Conservation (phyloP, 2,329 filamentous ascomycete genomes). For the Blumeria hordei region DNA sequence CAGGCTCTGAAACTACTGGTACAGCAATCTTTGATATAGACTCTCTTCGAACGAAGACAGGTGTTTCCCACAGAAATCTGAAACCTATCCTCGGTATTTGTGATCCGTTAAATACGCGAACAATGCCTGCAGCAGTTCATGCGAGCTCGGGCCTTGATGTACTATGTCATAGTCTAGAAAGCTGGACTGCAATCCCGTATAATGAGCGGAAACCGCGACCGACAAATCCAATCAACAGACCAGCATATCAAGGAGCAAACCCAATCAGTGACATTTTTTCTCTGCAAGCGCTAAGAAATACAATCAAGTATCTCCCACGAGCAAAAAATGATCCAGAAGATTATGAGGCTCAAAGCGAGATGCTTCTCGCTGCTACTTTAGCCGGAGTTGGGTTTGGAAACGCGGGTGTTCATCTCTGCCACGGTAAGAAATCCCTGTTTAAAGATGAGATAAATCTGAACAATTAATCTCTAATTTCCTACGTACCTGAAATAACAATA, state of each 20-base stretch:
- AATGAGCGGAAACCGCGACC: slow-evolving; percentile 65
- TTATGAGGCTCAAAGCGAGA: slow-evolving; percentile 75
- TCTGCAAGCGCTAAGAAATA: slow-evolving; percentile 56
- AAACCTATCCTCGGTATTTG: slow-evolving; percentile 86
- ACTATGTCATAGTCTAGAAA: slow-evolving; percentile 83
- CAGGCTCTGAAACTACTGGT: slow-evolving; percentile 82
- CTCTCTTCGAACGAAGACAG: slow-evolving; percentile 75
- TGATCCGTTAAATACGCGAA: slow-evolving; percentile 69
- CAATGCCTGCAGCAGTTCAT: slow-evolving; percentile 88
- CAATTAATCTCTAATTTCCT: background rate
- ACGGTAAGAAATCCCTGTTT: slow-evolving; percentile 19
- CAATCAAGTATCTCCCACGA: slow-evolving; percentile 78
- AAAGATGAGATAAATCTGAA: background rate
- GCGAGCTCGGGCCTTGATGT: slow-evolving; percentile 84
- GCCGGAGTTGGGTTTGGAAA: slow-evolving; percentile 95
- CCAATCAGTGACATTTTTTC: slow-evolving; percentile 97
- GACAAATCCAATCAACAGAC: slow-evolving; percentile 67
- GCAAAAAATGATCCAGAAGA: slow-evolving; percentile 76
- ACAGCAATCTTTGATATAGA: slow-evolving; percentile 96
- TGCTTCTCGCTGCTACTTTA: slow-evolving; percentile 83
- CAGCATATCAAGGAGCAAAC: slow-evolving; percentile 91
- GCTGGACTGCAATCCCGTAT: slow-evolving; percentile 94
- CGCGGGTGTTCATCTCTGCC: slow-evolving; percentile 75
- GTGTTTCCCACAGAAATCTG: slow-evolving; percentile 80
- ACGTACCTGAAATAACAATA: background rate